Evolutionary conservation across 805 yeast species (phyloP), one percentile per base, ranked within the genome.

Genomic region (Metschnikowia reukaufii): DNA sequence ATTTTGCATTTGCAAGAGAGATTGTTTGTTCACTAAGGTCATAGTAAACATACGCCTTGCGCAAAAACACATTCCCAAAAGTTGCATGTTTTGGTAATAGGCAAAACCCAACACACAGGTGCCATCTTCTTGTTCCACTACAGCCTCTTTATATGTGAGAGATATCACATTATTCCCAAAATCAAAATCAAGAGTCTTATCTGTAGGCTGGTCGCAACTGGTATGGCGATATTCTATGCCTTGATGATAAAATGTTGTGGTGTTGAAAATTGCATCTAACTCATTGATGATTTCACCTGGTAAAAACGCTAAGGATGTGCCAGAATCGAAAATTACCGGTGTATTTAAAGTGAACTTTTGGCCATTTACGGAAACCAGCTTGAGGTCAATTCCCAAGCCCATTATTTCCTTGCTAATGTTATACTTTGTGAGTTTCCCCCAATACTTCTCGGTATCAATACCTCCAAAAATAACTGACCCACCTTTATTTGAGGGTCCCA

Each of bases 401-500:
- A 36, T 37, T 19, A 19, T 16, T 5, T n/a, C 4, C 25, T n/a
- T 2, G 23, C 25, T 16, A 33, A 21, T 25, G 18, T 25, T 15
- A 39, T 39, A 39, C 31, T n/a, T 44, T 9, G 6, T 17, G 41
- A 54, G 42, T 12, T 40, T 19, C 33, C 54, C 52, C 12, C 56
- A 30, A 55, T 64, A 69, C 55, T 71, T 72, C 39, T 71, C 67
- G 45, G 64, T 66, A 53, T 71, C 76, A n/a, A 69, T 66, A 4
- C 73, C 76, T 2, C 77, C 77, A 58, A 71, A 71, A 47, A 71
- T 60, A 16, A 72, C 49, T 21, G 61, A 55, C 12, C 76, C 77
- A 2, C 61, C 20, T 4, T 36, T 44, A 12, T 64, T 53, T 4
- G 30, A n/a, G 2, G 67, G 64, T 53, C 81, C 77, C 61, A 87